Evolutionary conservation across 768 basidiomycete genomes (phyloP).

Genomic region (Tephrocybe rancida): DNA sequence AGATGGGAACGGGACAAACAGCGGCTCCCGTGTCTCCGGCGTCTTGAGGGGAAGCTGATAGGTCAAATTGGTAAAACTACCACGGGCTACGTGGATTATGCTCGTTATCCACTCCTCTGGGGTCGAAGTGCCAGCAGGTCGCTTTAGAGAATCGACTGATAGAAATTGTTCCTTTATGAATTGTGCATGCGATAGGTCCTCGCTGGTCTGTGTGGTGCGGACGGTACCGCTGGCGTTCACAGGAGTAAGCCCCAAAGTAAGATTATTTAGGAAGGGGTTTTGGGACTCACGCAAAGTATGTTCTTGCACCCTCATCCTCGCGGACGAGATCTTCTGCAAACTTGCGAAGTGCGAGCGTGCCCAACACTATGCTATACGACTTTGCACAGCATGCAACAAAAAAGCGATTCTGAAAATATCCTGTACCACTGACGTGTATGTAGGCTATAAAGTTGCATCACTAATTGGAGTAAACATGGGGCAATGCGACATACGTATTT

Average conservation of each 20-base stretch:
- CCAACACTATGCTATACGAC: not conserved
- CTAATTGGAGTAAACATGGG: not conserved
- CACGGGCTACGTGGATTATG: not conserved
- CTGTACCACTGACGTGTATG: not conserved
- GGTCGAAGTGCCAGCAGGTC: not conserved
- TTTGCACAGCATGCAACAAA: not conserved
- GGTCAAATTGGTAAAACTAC: not conserved
- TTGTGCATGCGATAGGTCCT: not conserved
- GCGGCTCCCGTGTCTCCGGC: not conserved
- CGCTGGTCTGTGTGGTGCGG: too few species aligned
- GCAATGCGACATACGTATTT: not conserved
- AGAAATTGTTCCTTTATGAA: not conserved
- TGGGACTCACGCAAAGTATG: conserved; percentile 12
- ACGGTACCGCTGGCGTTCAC: not conserved
- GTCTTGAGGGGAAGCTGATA: not conserved
- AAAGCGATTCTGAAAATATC: not conserved
- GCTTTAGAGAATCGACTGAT: not conserved
- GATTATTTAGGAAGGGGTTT: too few species aligned
- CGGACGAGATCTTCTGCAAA: conserved; percentile 13
- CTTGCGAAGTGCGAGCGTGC: not conserved
- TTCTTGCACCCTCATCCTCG: not conserved
- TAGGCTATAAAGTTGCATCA: not conserved
- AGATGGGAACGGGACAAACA: not conserved
- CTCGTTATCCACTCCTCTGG: not conserved
- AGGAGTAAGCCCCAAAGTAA: too few species aligned